A percentile compares a stretch with the other conserved stretches of the same genome.
Conservation (phyloP, 148 eudicot species). For the Diospyros lotus region DNA sequence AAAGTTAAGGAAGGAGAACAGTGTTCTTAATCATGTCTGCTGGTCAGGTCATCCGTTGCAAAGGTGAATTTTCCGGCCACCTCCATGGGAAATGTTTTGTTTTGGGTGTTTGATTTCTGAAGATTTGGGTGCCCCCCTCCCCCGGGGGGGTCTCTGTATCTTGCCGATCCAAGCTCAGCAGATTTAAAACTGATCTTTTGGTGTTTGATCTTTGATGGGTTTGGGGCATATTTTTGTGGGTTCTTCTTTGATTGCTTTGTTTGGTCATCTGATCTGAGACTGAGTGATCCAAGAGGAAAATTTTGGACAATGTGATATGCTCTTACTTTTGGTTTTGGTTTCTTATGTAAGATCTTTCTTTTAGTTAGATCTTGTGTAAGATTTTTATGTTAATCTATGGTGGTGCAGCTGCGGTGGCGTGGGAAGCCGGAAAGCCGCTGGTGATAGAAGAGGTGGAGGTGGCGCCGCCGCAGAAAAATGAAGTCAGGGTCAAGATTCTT, state of each 20-base stretch:
- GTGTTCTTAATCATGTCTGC: not conserved
- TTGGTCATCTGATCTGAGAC: not conserved
- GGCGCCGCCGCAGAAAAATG: slow-evolving; percentile 32
- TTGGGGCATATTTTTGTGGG: not conserved
- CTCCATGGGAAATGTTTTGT: not conserved
- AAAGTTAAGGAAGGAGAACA: no score
- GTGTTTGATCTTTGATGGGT: no score
- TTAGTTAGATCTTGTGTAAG: no score
- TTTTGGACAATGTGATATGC: no score
- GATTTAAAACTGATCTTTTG: no score
- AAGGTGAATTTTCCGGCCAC: slow-evolving; percentile 18
- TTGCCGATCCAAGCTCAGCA: no score
- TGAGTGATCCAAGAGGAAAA: no score
- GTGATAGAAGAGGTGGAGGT: slow-evolving; percentile 36
- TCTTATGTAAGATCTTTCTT: no score
- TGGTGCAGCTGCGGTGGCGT: slow-evolving; percentile 33
- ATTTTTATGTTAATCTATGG: no score
- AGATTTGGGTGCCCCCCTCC: not conserved
- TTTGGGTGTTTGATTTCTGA: not conserved
- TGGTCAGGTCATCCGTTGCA: slow-evolving; percentile 35
- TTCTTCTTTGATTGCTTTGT: not conserved
- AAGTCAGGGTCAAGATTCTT: slow-evolving; percentile 31
- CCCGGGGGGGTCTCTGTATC: not conserved
- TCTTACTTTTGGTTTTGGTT: no score
- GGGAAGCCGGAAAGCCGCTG: slow-evolving; percentile 40